Conservation (phyloP, 2,329 filamentous ascomycete species). For the Acrocalymma vagum region DNA sequence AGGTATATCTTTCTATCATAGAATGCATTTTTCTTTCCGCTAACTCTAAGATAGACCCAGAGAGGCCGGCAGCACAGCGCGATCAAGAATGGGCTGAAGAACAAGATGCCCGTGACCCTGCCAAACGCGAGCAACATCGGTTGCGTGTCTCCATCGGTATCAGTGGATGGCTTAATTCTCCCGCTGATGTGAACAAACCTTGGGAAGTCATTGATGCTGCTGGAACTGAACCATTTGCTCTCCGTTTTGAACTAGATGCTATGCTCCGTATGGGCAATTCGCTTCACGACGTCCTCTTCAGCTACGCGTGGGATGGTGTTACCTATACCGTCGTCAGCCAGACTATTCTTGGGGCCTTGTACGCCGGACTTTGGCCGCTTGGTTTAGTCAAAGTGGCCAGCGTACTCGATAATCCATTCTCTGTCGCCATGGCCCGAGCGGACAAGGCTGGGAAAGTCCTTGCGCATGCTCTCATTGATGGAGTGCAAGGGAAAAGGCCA, state of each 20-base stretch:
- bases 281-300: conserved; percentile 78
- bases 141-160: conserved; percentile 82
- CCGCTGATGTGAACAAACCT: conserved; percentile 73
- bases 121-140: conserved; percentile 38
- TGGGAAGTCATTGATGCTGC: conserved; percentile 79
- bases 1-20: too few species aligned
- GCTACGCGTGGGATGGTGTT: conserved; percentile 77
- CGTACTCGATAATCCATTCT: conserved; percentile 82
- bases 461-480: conserved; percentile 81
- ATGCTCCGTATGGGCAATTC: conserved; percentile 79
- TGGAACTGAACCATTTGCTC: conserved; percentile 76
- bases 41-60: conserved; percentile 24
- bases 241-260: conserved; percentile 82
- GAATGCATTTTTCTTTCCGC: not conserved
- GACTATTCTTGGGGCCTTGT: conserved; percentile 55
- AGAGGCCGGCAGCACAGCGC: conserved; percentile 27
- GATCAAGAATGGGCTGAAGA: conserved; percentile 34
- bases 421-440: conserved; percentile 75
- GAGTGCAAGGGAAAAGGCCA: conserved; percentile 79
- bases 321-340: conserved; percentile 75
- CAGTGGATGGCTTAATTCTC: conserved; percentile 78
- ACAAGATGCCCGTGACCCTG: conserved; percentile 31
- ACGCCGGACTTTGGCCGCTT: conserved; percentile 57
- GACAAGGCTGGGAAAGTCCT: conserved; percentile 82
- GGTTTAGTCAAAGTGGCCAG: conserved; percentile 56